Base-by-base conservation (phyloP, 2,329 filamentous ascomycete species). In the Apiospora marii region DNA sequence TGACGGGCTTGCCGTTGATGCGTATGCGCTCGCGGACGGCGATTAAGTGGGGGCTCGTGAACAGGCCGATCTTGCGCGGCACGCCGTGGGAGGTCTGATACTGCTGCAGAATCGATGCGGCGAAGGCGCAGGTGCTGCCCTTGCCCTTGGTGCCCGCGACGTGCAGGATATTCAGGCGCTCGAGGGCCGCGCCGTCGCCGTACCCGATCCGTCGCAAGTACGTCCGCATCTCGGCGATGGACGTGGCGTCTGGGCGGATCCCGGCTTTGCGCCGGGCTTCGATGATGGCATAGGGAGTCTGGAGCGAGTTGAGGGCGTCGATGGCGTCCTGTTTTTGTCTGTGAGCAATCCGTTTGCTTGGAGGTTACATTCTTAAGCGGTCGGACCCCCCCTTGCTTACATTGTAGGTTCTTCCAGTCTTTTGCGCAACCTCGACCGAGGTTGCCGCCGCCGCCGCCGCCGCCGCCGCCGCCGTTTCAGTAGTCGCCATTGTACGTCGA, bases 231-330 rank as follows among this genome's bases (percentile, higher is more conserved):
- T 98, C 93, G 3, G 90, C 89, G 68, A 96, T 91, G 12, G 93
- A 86, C 72, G 87, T 86, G 73, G 90, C 87, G 82, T 96, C 93
- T 78, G 67, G 67, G 67, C 67, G 67, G 67, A 68, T 85, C 27
- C 94, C 93, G 24, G 92, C 92, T 80, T 93, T 93, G 71, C 91
- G 89, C 70, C 96, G 91, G 69, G 92, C 91, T 80, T 97, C 91
- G 24, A 98, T 89, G 70, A 94, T 89, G 68, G 92, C 90, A 80
- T 92, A 96, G 70, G 97, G 97, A 58, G 93, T 94, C 82, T 99
- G 96, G 69, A 98, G 90, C 64, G 94, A 93, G 83, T 98, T 98
- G 79, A 98, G 89, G 41, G 67, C 67, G 67, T 68, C 67, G 67
- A 68, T 68, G 41, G 67, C 67, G 34, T 68, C 67, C 67, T 68